A percentile compares a stretch with the other conserved stretches of the same genome.
Evolutionary conservation across 192 early-diverging fungal species (phyloP).

Genomic region (Cetraspora pellucida): DNA sequence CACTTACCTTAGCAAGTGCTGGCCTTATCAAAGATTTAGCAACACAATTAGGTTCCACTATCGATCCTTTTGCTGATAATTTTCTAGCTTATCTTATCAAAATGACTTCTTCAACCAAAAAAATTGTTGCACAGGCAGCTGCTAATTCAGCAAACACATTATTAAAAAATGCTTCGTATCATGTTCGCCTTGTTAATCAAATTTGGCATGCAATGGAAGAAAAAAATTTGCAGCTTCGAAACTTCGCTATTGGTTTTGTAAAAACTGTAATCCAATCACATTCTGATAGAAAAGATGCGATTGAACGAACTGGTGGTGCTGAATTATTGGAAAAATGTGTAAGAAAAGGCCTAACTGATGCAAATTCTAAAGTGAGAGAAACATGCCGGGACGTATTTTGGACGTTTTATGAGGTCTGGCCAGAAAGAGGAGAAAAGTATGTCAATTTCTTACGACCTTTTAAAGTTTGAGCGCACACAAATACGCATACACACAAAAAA

Average conservation of each 20-base stretch:
- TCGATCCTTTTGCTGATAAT: slow-evolving; percentile 47
- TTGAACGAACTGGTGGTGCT: slow-evolving; percentile 41
- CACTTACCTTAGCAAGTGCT: slow-evolving; percentile 41
- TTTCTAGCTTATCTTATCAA: slow-evolving; percentile 39
- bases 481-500: too few species aligned
- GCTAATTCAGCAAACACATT: slow-evolving; percentile 32
- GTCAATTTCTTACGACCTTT: slow-evolving; percentile 22
- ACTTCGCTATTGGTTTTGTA: slow-evolving; percentile 36
- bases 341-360: slow-evolving; percentile 47
- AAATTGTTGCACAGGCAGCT: slow-evolving; percentile 36
- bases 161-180: slow-evolving; percentile 39
- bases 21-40: slow-evolving; percentile 41
- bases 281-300: slow-evolving; percentile 29
- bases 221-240: slow-evolving; percentile 45
- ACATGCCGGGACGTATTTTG: slow-evolving; percentile 45
- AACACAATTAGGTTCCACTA: slow-evolving; percentile 17
- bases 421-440: slow-evolving; percentile 46
- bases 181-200: slow-evolving; percentile 37
- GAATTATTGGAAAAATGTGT: slow-evolving; percentile 43
- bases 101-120: slow-evolving; percentile 40
- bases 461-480: background rate
- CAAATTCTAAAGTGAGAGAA: slow-evolving; percentile 43
- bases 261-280: slow-evolving; percentile 37
- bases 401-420: slow-evolving; percentile 43
- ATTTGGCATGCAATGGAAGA: slow-evolving; percentile 42